Conservation (phyloP, 768 basidiomycete species). For the Lactarius sp. region DNA sequence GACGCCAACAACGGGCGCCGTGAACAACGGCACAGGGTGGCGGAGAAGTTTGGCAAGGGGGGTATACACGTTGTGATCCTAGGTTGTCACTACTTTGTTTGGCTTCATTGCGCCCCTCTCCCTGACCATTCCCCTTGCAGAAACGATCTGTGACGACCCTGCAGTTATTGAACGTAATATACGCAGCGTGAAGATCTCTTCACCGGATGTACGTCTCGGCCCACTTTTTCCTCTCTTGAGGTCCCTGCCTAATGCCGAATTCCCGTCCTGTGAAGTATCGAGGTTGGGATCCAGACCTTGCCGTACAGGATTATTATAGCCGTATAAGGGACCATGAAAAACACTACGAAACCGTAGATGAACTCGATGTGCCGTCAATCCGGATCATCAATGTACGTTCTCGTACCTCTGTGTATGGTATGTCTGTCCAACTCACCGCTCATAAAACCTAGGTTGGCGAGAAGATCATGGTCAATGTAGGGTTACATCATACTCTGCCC, state of each 20-base stretch:
- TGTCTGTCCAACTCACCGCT: background rate
- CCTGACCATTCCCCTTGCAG: constrained; percentile 38
- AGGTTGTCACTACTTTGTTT: constrained; percentile 43
- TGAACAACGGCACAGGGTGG: constrained; percentile 59
- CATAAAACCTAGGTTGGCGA: constrained; percentile 68
- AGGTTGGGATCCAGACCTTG: constrained; percentile 88
- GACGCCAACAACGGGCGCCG: constrained; percentile 93
- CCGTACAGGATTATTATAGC: constrained; percentile 87
- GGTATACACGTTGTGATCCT: constrained; percentile 93
- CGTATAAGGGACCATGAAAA: constrained; percentile 84
- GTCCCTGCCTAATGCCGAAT: background rate
- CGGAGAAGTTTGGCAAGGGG: constrained; percentile 77
- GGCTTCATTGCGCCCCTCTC: constrained; percentile 1
- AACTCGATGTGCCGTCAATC: constrained; percentile 44
- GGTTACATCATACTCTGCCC: constrained; percentile 28
- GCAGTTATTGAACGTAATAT: constrained; percentile 95
- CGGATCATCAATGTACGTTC: constrained; percentile 20
- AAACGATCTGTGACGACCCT: constrained; percentile 85
- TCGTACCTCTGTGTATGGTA: background rate
- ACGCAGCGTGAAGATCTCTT: constrained; percentile 94
- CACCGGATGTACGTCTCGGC: constrained; percentile 74
- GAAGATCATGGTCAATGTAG: constrained; percentile 89
- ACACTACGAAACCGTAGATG: constrained; percentile 87
- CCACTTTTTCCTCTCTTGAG: background rate
- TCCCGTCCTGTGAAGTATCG: constrained; percentile 57